phyloP scores from a whole-genome alignment of 192 early-diverging fungal genomes.

The Rhizoclosmatium globosum region DNA sequence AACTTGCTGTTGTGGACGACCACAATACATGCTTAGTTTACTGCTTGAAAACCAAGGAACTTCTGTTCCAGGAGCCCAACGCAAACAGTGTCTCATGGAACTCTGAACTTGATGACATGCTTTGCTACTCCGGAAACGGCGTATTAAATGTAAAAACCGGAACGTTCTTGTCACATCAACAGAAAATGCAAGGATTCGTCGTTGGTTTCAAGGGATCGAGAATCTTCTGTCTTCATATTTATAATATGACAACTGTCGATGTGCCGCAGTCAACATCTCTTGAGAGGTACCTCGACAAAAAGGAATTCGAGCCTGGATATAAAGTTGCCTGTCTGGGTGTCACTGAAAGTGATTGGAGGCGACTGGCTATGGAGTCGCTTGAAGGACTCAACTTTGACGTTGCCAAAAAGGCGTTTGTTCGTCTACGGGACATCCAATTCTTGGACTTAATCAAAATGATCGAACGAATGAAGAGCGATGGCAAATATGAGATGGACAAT shows the following conservation, averaged over 20 bases:
- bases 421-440: slow-evolving; percentile 58
- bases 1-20: slow-evolving; percentile 66
- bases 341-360: slow-evolving; percentile 63
- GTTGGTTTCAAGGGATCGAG: slow-evolving; percentile 67
- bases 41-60: slow-evolving; percentile 58
- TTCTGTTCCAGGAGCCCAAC: slow-evolving; percentile 69
- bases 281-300: slow-evolving; percentile 58
- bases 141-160: slow-evolving; percentile 60
- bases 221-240: slow-evolving; percentile 59
- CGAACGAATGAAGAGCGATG: slow-evolving; percentile 49
- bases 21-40: slow-evolving; percentile 62
- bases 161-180: slow-evolving; percentile 58
- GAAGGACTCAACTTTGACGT: slow-evolving; percentile 57
- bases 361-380: slow-evolving; percentile 57
- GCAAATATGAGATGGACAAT: slow-evolving; percentile 47
- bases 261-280: slow-evolving; percentile 60
- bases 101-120: slow-evolving; percentile 60
- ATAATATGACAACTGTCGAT: slow-evolving; percentile 59
- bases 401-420: slow-evolving; percentile 55
- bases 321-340: slow-evolving; percentile 62
- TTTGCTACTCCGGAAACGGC: slow-evolving; percentile 61
- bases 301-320: slow-evolving; percentile 57
- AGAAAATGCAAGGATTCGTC: slow-evolving; percentile 64
- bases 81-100: slow-evolving; percentile 67
- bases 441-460: slow-evolving; percentile 51